Conservation (phyloP, 768 basidiomycete species). For the Boletellus ananas region DNA sequence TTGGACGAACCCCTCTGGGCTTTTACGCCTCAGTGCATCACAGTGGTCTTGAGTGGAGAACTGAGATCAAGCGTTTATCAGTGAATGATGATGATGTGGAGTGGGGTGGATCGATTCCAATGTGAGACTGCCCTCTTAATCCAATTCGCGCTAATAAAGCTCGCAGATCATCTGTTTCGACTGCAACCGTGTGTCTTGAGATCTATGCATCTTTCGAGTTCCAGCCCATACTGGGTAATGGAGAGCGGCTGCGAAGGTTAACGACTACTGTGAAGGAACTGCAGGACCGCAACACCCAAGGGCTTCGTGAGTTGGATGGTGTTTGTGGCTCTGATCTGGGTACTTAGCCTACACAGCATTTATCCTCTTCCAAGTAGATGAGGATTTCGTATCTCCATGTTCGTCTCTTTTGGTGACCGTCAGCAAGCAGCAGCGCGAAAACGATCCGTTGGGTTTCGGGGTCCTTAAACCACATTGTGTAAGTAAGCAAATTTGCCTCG, state of each 20-base stretch:
- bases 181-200: not conserved
- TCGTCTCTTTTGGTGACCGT: not conserved
- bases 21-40: slow-evolving; percentile 1
- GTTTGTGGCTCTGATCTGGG: no score
- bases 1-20: slow-evolving; percentile 2
- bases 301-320: not conserved
- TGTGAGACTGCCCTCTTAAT: not conserved
- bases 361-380: not conserved
- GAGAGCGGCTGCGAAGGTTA: not conserved
- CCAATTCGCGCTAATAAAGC: not conserved
- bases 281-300: not conserved
- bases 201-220: slow-evolving; percentile 3
- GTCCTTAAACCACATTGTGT: not conserved
- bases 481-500: not conserved
- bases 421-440: not conserved
- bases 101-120: slow-evolving; percentile 1
- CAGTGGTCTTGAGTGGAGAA: slow-evolving; percentile 1
- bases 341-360: not conserved
- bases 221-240: slow-evolving; percentile 3
- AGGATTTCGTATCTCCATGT: not conserved
- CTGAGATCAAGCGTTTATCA: not conserved
- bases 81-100: not conserved
- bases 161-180: slow-evolving; percentile 1
- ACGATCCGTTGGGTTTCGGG: not conserved
- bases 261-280: not conserved